A percentile compares a stretch with the other conserved stretches of the same genome.
Conservation (phyloP, 345 rosid genomes). For the Populus pruinosa region DNA sequence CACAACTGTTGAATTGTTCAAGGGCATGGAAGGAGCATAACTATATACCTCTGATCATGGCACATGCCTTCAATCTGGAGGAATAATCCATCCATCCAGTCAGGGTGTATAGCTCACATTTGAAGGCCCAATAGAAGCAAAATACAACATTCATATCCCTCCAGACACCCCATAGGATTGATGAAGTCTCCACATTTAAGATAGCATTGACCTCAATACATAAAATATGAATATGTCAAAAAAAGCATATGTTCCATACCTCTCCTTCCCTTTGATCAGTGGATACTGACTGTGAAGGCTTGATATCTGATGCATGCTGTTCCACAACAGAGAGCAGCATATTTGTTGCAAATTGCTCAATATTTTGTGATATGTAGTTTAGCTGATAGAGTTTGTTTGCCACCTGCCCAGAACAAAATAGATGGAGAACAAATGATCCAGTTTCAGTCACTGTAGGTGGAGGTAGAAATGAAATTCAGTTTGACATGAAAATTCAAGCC, state of each 20-base stretch:
- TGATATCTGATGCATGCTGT: slow-evolving; percentile 36
- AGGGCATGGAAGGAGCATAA: too few species aligned
- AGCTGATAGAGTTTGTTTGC: slow-evolving; percentile 93
- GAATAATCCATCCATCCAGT: neutral
- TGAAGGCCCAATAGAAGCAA: neutral
- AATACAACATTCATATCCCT: neutral
- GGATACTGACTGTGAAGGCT: slow-evolving; percentile 40
- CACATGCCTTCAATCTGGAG: neutral
- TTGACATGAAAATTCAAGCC: neutral
- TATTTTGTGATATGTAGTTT: slow-evolving; percentile 57
- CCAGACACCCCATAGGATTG: neutral
- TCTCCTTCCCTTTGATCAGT: slow-evolving; percentile 55
- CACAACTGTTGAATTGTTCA: too few species aligned
- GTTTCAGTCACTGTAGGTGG: neutral
- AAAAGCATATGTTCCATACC: slow-evolving; percentile 37
- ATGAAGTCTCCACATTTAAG: neutral
- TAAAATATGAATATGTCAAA: neutral
- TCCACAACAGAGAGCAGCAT: slow-evolving; percentile 70
- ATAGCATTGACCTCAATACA: neutral
- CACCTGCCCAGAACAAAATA: slow-evolving; percentile 52
- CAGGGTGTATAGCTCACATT: neutral
- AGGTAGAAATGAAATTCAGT: neutral
- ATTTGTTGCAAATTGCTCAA: slow-evolving; percentile 82
- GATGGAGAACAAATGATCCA: neutral
- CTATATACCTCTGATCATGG: neutral